A percentile compares a stretch with the other conserved stretches of the same genome.
phyloP scores from a whole-genome alignment of 495 filamentous ascomycete species.

The Hyaloscypha finlandica region DNA sequence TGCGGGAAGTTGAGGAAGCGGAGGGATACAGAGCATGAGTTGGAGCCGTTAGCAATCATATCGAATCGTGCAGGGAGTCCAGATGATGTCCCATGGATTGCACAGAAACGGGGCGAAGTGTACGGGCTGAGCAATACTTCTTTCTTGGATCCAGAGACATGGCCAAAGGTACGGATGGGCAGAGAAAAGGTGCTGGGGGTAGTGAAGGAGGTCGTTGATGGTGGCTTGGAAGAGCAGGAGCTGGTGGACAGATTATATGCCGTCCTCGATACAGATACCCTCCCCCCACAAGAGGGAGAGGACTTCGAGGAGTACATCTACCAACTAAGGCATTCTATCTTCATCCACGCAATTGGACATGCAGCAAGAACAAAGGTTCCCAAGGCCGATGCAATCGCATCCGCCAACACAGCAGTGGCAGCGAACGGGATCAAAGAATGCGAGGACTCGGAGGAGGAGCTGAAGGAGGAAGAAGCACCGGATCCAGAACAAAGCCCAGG shows the following conservation, averaged over 20 bases:
- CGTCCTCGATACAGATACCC: constrained; percentile 69
- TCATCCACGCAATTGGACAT: constrained; percentile 74
- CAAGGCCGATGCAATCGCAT: constrained; percentile 28
- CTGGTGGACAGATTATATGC: constrained; percentile 71
- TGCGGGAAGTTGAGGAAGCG: constrained; percentile 71
- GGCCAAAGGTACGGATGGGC: constrained; percentile 77
- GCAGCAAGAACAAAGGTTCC: constrained; percentile 38
- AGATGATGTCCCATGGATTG: constrained; percentile 71
- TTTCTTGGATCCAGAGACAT: constrained; percentile 64
- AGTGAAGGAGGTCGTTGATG: constrained; percentile 44
- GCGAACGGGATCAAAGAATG: constrained; percentile 30
- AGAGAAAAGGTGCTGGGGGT: constrained; percentile 45
- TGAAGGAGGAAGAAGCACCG: constrained; percentile 36
- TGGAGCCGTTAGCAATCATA: constrained; percentile 79
- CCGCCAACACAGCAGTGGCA: constrained; percentile 13
- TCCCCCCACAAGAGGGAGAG: constrained; percentile 63
- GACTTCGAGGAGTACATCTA: constrained; percentile 70
- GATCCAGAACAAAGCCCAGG: constrained; percentile 40
- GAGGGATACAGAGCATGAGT: constrained; percentile 36
- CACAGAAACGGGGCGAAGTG: constrained; percentile 59
- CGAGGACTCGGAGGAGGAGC: constrained; percentile 28
- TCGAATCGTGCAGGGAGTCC: constrained; percentile 77
- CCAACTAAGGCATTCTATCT: constrained; percentile 75
- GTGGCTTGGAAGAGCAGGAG: constrained; percentile 56
- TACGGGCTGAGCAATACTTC: constrained; percentile 85